Evolutionary conservation across 768 basidiomycete genomes (phyloP).

Genomic region (Russula emetica): DNA sequence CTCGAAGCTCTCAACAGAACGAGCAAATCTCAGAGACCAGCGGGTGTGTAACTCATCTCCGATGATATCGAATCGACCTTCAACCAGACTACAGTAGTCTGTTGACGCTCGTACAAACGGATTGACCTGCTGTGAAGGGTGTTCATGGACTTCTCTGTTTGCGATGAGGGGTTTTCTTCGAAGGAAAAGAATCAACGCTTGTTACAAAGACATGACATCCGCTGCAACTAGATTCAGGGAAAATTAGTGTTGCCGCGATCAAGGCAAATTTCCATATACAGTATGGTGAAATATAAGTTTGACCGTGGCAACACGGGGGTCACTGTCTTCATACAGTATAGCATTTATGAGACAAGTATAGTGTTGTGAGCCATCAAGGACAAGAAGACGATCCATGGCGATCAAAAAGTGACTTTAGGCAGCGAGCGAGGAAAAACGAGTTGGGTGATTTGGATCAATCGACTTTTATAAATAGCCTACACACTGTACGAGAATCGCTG

Average conservation of each 20-base stretch:
- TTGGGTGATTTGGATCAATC: not conserved
- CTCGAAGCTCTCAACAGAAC: not conserved
- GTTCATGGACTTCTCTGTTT: not conserved
- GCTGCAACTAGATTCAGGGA: too few relatives aligned
- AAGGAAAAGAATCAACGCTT: not conserved
- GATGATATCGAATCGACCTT: not conserved
- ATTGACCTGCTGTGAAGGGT: not conserved
- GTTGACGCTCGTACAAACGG: not conserved
- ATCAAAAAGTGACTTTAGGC: not conserved
- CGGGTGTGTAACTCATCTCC: not conserved
- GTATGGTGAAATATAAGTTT: too few relatives aligned
- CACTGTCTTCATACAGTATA: not conserved
- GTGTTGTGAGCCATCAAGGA: not conserved
- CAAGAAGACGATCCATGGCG: not conserved
- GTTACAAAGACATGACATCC: too few relatives aligned
- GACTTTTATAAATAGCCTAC: not conserved
- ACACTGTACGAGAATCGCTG: not conserved
- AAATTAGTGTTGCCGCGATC: too few relatives aligned
- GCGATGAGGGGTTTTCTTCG: not conserved
- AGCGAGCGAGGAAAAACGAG: not conserved
- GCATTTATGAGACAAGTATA: not conserved
- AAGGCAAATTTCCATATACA: too few relatives aligned
- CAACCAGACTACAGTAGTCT: not conserved
- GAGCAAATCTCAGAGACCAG: not conserved
- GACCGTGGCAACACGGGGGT: not conserved